Evolutionary conservation across 805 yeast genomes (phyloP).

Genomic region (Metschnikowia chrysomelidarum): DNA sequence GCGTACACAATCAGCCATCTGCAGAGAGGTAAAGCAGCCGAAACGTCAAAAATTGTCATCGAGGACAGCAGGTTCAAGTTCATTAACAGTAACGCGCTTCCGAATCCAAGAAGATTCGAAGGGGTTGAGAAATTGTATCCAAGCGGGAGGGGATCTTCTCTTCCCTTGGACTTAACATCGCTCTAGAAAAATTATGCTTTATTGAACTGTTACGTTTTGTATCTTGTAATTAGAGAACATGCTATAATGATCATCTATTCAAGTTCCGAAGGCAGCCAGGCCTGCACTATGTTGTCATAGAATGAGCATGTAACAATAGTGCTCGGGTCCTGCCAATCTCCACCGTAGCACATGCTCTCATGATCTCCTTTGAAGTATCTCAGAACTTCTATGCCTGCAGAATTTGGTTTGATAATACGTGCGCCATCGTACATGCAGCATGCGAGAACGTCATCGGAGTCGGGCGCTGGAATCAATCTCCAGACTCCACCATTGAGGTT

Average conservation of each 20-base stretch:
- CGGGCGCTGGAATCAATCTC: conserved; percentile 71
- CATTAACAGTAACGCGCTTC: conserved; percentile 64
- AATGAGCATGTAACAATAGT: conserved; percentile 81
- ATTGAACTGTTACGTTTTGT: not conserved
- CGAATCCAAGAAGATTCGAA: conserved; percentile 81
- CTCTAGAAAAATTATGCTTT: not conserved
- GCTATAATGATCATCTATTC: not conserved
- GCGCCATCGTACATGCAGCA: conserved; percentile 98
- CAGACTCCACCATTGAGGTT: conserved; percentile 93
- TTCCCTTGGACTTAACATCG: conserved; percentile 64
- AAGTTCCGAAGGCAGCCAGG: conserved; percentile 50
- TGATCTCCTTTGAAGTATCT: conserved; percentile 65
- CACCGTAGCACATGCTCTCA: conserved; percentile 93
- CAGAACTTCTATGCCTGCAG: conserved; percentile 25
- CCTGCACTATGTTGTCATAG: conserved; percentile 79
- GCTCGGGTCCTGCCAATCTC: conserved; percentile 68
- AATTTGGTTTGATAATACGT: conserved; percentile 46
- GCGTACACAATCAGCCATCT: conserved; percentile 58
- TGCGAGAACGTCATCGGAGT: conserved; percentile 51
- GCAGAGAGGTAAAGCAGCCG: conserved; percentile 20
- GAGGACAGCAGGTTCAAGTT: conserved; percentile 74
- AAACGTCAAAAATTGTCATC: conserved; percentile 41
- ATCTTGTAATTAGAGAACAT: not conserved
- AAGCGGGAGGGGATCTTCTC: conserved; percentile 91
- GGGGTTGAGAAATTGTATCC: conserved; percentile 78